Evolutionary conservation across 1,139 yeast species (phyloP).

Genomic region (Suhomyces bokatorum): DNA sequence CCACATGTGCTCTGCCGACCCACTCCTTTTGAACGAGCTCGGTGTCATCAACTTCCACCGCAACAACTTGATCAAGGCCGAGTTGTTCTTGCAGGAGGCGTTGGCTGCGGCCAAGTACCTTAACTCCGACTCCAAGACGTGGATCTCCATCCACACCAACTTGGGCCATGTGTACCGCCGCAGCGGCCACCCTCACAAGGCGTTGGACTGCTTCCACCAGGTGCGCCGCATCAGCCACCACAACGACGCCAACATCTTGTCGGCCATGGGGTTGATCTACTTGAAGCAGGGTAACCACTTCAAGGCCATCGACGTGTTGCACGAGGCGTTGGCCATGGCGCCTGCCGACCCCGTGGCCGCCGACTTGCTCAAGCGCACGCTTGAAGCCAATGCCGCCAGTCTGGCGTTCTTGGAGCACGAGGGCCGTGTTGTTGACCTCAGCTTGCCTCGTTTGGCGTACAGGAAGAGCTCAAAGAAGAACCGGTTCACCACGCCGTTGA

Average conservation of each 20-base stretch:
- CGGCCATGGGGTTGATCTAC: constrained; percentile 83
- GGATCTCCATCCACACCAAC: constrained; percentile 86
- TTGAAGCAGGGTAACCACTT: constrained; percentile 64
- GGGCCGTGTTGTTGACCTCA: constrained; percentile 20
- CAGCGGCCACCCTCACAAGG: constrained; percentile 59
- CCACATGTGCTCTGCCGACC: constrained; percentile 80
- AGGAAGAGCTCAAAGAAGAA: constrained; percentile 12
- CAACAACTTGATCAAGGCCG: constrained; percentile 67
- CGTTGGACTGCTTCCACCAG: constrained; percentile 73
- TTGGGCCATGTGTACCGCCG: constrained; percentile 89
- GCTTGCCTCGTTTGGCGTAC: constrained; percentile 21
- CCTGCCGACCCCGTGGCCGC: constrained; percentile 85
- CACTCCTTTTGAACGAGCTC: constrained; percentile 82
- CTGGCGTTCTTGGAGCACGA: constrained; percentile 27
- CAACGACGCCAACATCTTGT: constrained; percentile 69
- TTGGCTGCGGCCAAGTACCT: constrained; percentile 65
- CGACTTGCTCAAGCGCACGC: constrained; percentile 77
- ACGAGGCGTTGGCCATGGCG: constrained; percentile 74
- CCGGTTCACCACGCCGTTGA: constrained; percentile 24
- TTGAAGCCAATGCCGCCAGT: constrained; percentile 58
- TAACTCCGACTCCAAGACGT: constrained; percentile 78
- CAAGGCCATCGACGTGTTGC: constrained; percentile 75
- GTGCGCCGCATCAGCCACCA: constrained; percentile 69
- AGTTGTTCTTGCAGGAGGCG: constrained; percentile 70
- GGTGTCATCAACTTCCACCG: constrained; percentile 89